A percentile compares a stretch with the other conserved stretches of the same genome.
phyloP scores from a whole-genome alignment of 441 rosid genomes.

The Cnidoscolus chayamansa region DNA sequence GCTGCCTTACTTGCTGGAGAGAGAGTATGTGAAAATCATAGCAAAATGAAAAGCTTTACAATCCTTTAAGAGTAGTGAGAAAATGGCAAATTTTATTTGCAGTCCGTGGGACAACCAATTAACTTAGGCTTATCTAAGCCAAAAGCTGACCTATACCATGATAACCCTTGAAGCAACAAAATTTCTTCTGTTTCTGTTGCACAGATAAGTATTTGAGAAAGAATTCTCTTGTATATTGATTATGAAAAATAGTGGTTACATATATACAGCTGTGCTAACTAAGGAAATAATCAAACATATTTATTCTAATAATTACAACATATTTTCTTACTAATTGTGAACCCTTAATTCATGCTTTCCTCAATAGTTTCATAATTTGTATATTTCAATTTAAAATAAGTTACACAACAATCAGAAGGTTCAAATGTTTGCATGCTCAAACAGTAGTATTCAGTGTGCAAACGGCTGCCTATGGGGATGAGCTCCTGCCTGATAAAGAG shows the following conservation, averaged over 20 bases:
- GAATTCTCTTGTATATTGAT: too few species aligned
- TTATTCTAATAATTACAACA: too few species aligned
- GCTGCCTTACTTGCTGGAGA: not conserved
- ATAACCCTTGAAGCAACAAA: conserved; percentile 1
- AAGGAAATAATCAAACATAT: too few species aligned
- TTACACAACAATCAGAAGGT: conserved; percentile 1
- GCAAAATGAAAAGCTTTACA: not conserved
- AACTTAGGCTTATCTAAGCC: too few species aligned
- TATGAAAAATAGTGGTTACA: too few species aligned
- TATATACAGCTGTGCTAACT: too few species aligned
- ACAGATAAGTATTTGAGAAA: too few species aligned
- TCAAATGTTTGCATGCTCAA: conserved; percentile 6
- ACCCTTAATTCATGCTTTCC: too few species aligned
- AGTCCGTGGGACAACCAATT: not conserved
- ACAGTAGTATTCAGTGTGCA: conserved; percentile 18
- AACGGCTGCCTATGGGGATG: conserved; percentile 35
- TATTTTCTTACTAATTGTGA: too few species aligned
- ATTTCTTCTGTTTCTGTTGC: not conserved
- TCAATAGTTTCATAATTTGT: not conserved
- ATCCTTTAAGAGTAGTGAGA: not conserved
- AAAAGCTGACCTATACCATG: too few species aligned
- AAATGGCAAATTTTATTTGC: conserved; percentile 12
- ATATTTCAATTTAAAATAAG: conserved; percentile 3
- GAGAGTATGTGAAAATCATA: not conserved
- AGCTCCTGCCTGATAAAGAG: conserved; percentile 49